Percentiles rank a stretch among this genome's conserved stretches.
Evolutionary conservation across 2,329 filamentous ascomycete species (phyloP).

Genomic region (Daldinia sp.): DNA sequence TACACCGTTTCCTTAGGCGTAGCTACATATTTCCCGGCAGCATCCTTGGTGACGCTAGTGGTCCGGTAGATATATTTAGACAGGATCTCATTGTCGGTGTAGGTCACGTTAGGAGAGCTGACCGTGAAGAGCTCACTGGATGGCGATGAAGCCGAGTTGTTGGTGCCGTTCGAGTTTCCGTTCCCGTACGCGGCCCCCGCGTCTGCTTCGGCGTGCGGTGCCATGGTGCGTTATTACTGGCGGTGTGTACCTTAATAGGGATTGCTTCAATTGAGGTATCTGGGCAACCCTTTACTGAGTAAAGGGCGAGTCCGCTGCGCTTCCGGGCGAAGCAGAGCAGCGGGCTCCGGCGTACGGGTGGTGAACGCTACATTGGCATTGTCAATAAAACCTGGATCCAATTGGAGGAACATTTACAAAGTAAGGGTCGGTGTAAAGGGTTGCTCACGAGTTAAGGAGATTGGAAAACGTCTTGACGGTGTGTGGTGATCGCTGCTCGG

Average conservation of each 20-base stretch:
- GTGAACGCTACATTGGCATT: constrained; percentile 73
- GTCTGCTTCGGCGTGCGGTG: constrained; percentile 83
- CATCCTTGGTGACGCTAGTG: constrained; percentile 79
- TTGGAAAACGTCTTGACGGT: constrained; percentile 98
- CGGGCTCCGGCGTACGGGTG: constrained; percentile 97
- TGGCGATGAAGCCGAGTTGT: constrained; percentile 48
- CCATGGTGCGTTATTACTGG: constrained; percentile 71
- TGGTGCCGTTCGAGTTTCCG: constrained; percentile 59
- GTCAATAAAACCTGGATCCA: constrained; percentile 29
- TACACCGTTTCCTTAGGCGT: constrained; percentile 90
- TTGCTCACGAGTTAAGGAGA: constrained; percentile 91
- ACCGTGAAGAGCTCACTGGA: constrained; percentile 81
- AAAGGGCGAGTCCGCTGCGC: constrained; percentile 77
- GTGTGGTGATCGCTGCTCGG: constrained; percentile 68
- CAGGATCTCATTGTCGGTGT: constrained; percentile 88
- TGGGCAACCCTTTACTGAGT: constrained; percentile 63
- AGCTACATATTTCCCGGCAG: constrained; percentile 82
- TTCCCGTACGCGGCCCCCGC: constrained; percentile 71
- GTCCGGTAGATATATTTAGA: constrained; percentile 98
- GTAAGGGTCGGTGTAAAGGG: constrained; percentile 26
- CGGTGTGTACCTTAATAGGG: constrained; percentile 14
- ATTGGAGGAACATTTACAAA: background rate
- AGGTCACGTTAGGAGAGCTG: constrained; percentile 90
- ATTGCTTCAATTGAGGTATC: constrained; percentile 37
- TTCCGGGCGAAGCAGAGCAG: constrained; percentile 83